Base-by-base conservation (phyloP, 2,329 filamentous ascomycete genomes). In the Penicillium vulpinum region DNA sequence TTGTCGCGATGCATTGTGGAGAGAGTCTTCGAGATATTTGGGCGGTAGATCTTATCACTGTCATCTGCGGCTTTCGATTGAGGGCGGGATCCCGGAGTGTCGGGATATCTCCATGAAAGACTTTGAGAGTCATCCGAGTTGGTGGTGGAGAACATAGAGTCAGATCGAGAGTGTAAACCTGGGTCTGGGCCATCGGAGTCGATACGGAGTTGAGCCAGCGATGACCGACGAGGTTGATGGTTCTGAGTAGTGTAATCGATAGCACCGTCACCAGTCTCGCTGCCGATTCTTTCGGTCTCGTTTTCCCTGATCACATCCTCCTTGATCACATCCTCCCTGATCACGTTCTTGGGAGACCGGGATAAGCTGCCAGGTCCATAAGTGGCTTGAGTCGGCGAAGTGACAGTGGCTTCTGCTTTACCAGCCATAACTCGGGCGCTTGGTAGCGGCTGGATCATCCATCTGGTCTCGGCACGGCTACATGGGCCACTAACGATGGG, bases 401-500 rank as follows among this genome's bases (percentile, higher is more conserved):
- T 62, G 31, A 67, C 67, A 5, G 59, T 62, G 31, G 67, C 67
- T 4, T 64, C 67, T 50, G 90, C 85, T 72, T 92, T 94, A 63
- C 92, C 92, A 62, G 89, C 89, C 92, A 97, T 97, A 58, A 96
- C 82, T 72, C 88, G 92, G 55, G 92, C 91, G 33, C 88, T 85
- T n/a, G 92, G 92, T 1, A 92, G 91, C 2, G 92, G 92, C 69
- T 96, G 91, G 50, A 96, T 79, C 92, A 97, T 96, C 92, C 92
- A 97, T 68, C 83, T 83, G 53, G 89, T 88, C 58, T 90, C 91
- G 53, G 86, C 85, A 68, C 80, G 85, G 70, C 84, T 86, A 36
- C 81, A 82, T 15, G 87, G 89, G 55, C 85, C 88, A 75, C 86
- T 90, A 73, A 94, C 89, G 50, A 95, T 88, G 3, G 91, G 91